Percentiles rank a stretch among this genome's conserved stretches.
Conservation (phyloP, 2,329 filamentous ascomycete genomes). For the Ceratocystis cacaofunesta region DNA sequence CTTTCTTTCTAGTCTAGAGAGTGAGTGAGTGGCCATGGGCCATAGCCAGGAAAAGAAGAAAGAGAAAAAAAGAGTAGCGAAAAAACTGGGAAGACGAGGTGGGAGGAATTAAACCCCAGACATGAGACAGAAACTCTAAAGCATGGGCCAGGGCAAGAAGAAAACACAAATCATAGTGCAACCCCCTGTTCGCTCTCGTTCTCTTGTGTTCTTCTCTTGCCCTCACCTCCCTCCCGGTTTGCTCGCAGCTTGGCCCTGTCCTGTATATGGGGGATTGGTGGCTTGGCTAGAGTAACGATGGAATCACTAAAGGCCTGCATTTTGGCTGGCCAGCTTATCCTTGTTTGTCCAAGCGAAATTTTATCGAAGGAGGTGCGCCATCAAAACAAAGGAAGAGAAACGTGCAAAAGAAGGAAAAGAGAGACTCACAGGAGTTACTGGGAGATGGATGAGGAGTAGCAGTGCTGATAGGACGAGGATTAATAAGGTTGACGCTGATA, state of each 20-base stretch:
- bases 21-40: neutral
- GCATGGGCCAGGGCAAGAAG: constrained; percentile 4
- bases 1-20: neutral
- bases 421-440: neutral
- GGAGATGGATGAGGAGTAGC: neutral
- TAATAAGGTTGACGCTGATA: neutral
- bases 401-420: neutral
- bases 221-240: neutral
- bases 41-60: neutral
- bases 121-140: constrained; percentile 7
- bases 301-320: neutral
- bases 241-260: neutral
- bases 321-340: constrained; percentile 2
- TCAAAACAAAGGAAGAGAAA: neutral
- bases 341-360: constrained; percentile 6
- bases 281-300: neutral
- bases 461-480: neutral
- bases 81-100: neutral
- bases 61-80: neutral
- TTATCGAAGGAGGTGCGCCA: constrained; percentile 8
- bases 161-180: neutral
- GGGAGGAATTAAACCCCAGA: constrained; percentile 3
- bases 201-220: neutral
- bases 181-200: neutral
- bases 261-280: neutral